Base-by-base conservation (phyloP, 768 basidiomycete genomes). In the Pleurotus ostreatus region DNA sequence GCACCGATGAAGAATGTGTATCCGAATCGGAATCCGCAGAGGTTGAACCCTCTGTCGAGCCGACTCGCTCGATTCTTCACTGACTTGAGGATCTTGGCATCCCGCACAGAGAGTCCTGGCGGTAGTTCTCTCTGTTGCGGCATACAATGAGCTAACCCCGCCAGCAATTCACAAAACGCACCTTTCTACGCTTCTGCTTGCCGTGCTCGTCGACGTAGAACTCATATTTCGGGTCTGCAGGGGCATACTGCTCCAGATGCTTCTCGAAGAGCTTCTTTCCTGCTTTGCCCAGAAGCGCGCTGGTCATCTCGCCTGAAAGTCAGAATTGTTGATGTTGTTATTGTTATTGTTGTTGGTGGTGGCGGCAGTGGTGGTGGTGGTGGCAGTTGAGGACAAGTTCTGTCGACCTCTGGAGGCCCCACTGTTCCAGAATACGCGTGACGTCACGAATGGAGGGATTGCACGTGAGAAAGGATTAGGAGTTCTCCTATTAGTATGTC, bases 11-110 rank as follows among this genome's bases (percentile, higher is more conserved):
- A 68, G 71, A 92, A 89, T 0, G 91, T 83, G 87, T 88, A 94
- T 0, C 94, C 94, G 58, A 96, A 93, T 11, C 84, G 82, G 53
- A 95, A 66, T 8, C 94, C 92, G 58, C 85, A 88, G 1, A 96
- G 26, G 43, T 66, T 76, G 75, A 97, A 91, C 2, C 90, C 85
- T 69, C 92, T 94, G 73, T 97, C 94, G 55, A 97, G 85, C 66
- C 86, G 83, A 62, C 89, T 90, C 1, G 92, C 93, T 5, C 92
- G 78, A 34, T 79, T 77, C 64, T 89, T 83, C 30, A 97, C 84
- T 16, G 85, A 81, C 61, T 79, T 80, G 41, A 97, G 76, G 49
- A 94, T 86, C 48, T 81, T 81, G 38, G 80, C 80, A 61, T 97
- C 95, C 20, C 88, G 81, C 13, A 77, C 67, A 0, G 89, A 89